phyloP scores from a whole-genome alignment of 2,329 filamentous ascomycete genomes.

The Corynespora cassiicola region DNA sequence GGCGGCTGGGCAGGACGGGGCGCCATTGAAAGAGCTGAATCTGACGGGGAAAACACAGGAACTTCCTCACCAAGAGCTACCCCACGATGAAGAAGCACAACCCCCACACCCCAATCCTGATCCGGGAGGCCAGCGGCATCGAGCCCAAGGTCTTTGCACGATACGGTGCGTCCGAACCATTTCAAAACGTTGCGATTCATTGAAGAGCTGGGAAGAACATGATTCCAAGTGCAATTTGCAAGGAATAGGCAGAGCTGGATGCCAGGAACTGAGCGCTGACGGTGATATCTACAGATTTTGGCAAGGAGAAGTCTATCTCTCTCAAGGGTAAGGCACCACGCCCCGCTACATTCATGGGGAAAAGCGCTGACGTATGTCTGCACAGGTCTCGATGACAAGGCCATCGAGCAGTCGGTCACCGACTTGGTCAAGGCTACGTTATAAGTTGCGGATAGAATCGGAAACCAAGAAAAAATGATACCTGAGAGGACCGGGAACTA shows the following conservation, averaged over 20 bases:
- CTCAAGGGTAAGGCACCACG: conserved; percentile 59
- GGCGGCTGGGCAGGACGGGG: conserved; percentile 2
- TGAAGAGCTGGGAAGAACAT: background rate
- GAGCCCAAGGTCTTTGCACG: conserved; percentile 87
- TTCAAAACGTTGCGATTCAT: background rate
- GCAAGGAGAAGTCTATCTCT: conserved; percentile 70
- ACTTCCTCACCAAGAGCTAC: conserved; percentile 89
- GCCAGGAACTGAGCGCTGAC: background rate
- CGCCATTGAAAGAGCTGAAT: conserved; percentile 3
- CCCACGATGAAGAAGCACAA: conserved; percentile 99
- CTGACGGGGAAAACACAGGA: conserved; percentile 58
- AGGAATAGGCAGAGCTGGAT: background rate
- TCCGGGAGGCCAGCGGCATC: conserved; percentile 87
- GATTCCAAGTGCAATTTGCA: background rate
- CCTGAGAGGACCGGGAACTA: conserved; percentile 10
- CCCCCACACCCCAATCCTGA: conserved; percentile 89
- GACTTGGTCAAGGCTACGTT: conserved; percentile 61
- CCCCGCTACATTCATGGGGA: background rate
- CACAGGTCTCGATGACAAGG: conserved; percentile 70
- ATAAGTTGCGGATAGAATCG: conserved; percentile 13
- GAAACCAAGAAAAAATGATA: background rate
- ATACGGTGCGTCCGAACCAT: conserved; percentile 71
- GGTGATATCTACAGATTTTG: conserved; percentile 59
- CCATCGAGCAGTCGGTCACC: conserved; percentile 73
- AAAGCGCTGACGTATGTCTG: conserved; percentile 2